Evolutionary conservation across 192 early-diverging fungal species (phyloP), one percentile per base, ranked within the genome.

Genomic region (Coemansia furcata): DNA sequence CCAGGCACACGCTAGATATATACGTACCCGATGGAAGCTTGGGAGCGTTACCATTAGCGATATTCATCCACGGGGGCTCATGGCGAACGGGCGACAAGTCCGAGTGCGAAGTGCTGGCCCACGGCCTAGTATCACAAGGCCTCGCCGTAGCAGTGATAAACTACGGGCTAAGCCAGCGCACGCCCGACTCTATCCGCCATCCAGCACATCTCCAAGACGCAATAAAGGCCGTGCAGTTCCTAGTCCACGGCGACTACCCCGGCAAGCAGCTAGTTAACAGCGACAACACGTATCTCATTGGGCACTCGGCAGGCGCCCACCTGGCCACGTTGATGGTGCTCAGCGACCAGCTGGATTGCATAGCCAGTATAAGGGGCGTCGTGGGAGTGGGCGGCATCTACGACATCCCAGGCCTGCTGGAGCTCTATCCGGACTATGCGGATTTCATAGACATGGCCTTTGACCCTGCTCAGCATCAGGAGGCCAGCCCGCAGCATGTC

Each of bases 321-420:
- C 74, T 95, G 35, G 74, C 87, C 1, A 79, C 76, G 0, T 76
- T 90, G 38, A 67, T 94, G 65, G 76, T 85, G 5, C 69, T 94
- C 11, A 58, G 83, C n/a, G 82, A 85, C 6, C 21, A 73, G 26
- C 57, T 74, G 7, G 60, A 65, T 3, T 39, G 76, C 29, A 35
- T 66, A 39, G n/a, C 54, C 3, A 55, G 19, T 29, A 79, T 92
- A 26, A 26, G 65, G 5, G 91, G 92, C 30, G 85, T 91, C 1
- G 35, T 94, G 21, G 93, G 93, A 2, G 84, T 92, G 0, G 88
- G 92, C 67, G 95, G 94, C 1, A 93, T 97, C 68, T 97, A 95
- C 79, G 87, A 95, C 57, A 83, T 95, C 26, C 86, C 87, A 14
- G 63, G 66, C 1, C 72, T 97, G 32, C 59, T 94, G 12, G 64